Conservation (phyloP, 192 early-diverging fungal genomes). For the Chytriomyces sp. region DNA sequence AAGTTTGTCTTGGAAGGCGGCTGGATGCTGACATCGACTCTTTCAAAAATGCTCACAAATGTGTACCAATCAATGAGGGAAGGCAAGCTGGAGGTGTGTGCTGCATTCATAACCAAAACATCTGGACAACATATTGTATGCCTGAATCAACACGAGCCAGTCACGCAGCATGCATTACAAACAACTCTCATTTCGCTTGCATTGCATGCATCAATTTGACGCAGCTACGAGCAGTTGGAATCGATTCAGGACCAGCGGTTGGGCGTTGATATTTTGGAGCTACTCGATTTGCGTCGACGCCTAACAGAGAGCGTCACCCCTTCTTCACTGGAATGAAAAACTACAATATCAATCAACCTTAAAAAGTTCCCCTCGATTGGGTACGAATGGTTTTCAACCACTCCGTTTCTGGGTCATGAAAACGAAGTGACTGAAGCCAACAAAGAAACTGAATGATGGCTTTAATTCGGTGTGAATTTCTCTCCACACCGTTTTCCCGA, state of each 20-base stretch:
- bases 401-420: background rate
- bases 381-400: background rate
- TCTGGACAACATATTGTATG: too few relatives aligned
- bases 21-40: background rate
- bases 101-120: too few relatives aligned
- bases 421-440: background rate
- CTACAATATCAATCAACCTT: background rate
- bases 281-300: background rate
- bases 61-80: conserved; percentile 10
- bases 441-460: background rate
- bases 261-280: background rate
- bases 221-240: background rate
- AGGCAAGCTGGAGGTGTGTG: conserved; percentile 9
- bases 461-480: too few relatives aligned
- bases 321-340: background rate
- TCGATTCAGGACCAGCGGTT: background rate
- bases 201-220: conserved; percentile 33
- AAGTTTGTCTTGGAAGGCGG: background rate
- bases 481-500: too few relatives aligned
- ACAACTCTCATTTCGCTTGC: conserved; percentile 26
- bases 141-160: too few relatives aligned
- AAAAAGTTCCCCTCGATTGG: background rate
- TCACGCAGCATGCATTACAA: too few relatives aligned
- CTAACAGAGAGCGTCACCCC: background rate
- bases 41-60: conserved; percentile 25